A percentile compares a stretch with the other conserved stretches of the same genome.
These are phyloP conservation scores for Zanthoxylum bungeanum DNA, from an alignment of 345 rosid genomes.

Conservation along the genomic window DNA sequence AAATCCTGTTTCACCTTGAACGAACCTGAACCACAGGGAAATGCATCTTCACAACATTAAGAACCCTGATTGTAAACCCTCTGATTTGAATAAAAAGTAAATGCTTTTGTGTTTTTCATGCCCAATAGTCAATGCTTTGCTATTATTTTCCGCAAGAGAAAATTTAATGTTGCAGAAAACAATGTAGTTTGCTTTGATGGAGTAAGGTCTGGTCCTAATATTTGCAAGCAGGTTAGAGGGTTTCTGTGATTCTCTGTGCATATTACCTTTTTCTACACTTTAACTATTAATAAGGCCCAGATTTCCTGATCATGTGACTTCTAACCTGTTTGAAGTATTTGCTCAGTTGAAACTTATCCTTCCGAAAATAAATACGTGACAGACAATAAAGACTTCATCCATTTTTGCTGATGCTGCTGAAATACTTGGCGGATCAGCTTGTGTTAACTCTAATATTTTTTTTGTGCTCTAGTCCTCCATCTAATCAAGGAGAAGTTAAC, in stretches of 20 bases:
- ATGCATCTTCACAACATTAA: background rate
- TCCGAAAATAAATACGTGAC: background rate
- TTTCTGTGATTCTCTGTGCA: background rate
- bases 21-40: background rate
- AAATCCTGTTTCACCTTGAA: background rate
- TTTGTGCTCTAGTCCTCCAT: slow-evolving; percentile 26
- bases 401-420: background rate
- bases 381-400: background rate
- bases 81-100: background rate
- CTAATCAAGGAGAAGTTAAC: slow-evolving; percentile 18
- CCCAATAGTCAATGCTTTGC: background rate
- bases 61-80: background rate
- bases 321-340: slow-evolving; percentile 2
- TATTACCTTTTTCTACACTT: background rate
- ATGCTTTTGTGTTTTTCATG: background rate
- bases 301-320: background rate
- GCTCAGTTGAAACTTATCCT: background rate
- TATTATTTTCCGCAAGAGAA: background rate
- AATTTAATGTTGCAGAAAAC: background rate
- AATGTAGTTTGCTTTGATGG: background rate
- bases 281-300: background rate
- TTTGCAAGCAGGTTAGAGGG: background rate
- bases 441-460: slow-evolving; percentile 13
- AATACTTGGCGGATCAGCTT: slow-evolving; percentile 2
- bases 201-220: background rate